Percentiles rank a stretch among this genome's conserved stretches.
These are phyloP conservation scores for Hypomontagnella submonticulosa DNA, from an alignment of 495 filamentous ascomycete species.

Conservation along the genomic window DNA sequence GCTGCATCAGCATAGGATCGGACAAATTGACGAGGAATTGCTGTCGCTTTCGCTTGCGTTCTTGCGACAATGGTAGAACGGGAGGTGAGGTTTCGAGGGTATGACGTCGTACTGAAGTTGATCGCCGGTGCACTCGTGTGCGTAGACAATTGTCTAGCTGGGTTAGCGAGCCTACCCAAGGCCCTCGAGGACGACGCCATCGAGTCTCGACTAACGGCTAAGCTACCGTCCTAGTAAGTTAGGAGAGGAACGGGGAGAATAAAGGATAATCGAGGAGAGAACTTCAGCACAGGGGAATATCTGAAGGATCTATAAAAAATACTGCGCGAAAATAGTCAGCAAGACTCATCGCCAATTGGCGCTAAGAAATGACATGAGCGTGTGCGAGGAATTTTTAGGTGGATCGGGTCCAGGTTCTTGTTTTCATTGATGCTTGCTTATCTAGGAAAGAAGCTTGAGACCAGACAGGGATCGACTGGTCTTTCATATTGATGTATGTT, in stretches of 20 bases:
- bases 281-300: conserved; percentile 7
- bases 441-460: conserved; percentile 30
- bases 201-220: conserved; percentile 20
- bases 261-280: conserved; percentile 16
- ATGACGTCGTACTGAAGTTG: conserved; percentile 37
- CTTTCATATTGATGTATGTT: no score
- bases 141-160: conserved; percentile 33
- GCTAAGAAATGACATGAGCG: conserved; percentile 25
- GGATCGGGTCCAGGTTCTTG: conserved; percentile 8
- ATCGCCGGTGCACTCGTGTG: conserved; percentile 20
- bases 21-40: conserved; percentile 50
- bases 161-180: conserved; percentile 29
- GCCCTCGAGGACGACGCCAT: conserved; percentile 42
- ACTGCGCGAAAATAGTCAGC: conserved; percentile 32
- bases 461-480: no score
- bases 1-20: conserved; percentile 54
- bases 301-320: conserved; percentile 28
- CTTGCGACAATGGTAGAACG: conserved; percentile 26
- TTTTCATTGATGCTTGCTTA: conserved; percentile 19
- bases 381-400: conserved; percentile 37
- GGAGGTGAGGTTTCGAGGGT: conserved; percentile 13
- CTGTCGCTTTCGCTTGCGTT: conserved; percentile 9
- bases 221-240: conserved; percentile 9
- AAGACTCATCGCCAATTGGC: conserved; percentile 32
- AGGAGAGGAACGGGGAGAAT: not conserved